Evolutionary conservation across 73 alveolate species (phyloP).

Genomic region (Paramecium primaurelia): DNA sequence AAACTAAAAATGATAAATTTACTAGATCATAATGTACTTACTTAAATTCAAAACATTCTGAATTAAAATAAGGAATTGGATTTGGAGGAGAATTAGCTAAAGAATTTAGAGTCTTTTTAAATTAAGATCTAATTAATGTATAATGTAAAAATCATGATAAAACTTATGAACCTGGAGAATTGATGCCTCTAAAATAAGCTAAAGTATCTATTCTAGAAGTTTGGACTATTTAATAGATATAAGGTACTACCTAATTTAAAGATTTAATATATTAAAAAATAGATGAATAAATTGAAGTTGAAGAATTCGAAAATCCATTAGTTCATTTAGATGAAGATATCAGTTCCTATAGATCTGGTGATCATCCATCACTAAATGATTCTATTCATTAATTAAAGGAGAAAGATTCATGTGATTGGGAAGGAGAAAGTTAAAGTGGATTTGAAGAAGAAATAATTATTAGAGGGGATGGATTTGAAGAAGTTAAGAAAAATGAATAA

Average conservation of each 20-base stretch:
- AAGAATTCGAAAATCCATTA: neutral
- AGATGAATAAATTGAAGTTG: neutral
- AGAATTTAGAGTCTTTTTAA: neutral
- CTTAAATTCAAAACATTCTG: neutral
- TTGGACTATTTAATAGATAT: neutral
- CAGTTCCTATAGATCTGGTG: constrained; percentile 47
- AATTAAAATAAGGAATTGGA: neutral
- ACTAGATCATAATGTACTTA: neutral
- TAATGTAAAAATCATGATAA: neutral
- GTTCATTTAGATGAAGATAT: constrained; percentile 46
- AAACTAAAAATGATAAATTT: constrained; percentile 18
- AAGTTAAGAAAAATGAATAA: neutral
- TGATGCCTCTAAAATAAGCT: neutral
- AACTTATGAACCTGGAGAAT: constrained; percentile 5
- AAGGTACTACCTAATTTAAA: constrained; percentile 17
- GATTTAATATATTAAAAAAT: neutral
- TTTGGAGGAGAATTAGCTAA: constrained; percentile 46
- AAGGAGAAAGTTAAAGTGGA: neutral
- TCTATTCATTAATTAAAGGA: neutral
- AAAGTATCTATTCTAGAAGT: neutral
- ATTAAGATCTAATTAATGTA: neutral
- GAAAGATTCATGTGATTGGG: constrained; percentile 27
- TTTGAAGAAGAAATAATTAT: neutral
- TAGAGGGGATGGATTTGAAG: constrained; percentile 13
- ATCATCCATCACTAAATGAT: neutral